Conservation (phyloP, 225 moss, liverwort and hornwort genomes). For the Pseudoscleropodium purum region DNA sequence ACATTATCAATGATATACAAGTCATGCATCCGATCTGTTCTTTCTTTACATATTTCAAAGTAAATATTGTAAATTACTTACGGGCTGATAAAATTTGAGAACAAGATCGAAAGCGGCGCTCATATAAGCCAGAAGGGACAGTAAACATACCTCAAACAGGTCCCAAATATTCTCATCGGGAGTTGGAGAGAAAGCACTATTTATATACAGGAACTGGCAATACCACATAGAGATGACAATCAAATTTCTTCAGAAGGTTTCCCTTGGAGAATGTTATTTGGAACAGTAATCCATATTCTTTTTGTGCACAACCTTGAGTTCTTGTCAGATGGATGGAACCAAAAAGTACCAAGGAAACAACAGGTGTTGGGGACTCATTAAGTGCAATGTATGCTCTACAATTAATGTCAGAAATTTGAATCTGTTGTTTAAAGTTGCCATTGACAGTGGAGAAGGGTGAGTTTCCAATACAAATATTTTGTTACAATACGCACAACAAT, state of each 20-base stretch:
- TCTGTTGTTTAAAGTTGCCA: neutral
- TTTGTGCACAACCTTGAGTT: neutral
- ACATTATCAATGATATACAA: neutral
- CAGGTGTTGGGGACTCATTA: neutral
- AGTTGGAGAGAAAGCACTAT: constrained; percentile 88
- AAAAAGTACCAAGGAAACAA: neutral
- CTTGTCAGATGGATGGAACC: neutral
- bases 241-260: neutral
- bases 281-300: neutral
- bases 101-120: neutral
- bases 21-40: neutral
- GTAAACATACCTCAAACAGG: constrained; percentile 61
- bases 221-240: neutral
- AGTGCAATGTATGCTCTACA: neutral
- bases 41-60: neutral
- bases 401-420: neutral
- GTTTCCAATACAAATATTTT: neutral
- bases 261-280: neutral
- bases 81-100: neutral
- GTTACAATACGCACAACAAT: neutral
- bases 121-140: neutral
- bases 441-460: neutral
- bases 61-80: neutral
- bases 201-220: constrained; percentile 79
- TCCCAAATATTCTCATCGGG: constrained; percentile 84